Percentiles rank a stretch among this genome's conserved stretches.
These are phyloP conservation scores for Neospermospora avenae DNA, from an alignment of 2,329 filamentous ascomycete genomes.

Conservation along the genomic window DNA sequence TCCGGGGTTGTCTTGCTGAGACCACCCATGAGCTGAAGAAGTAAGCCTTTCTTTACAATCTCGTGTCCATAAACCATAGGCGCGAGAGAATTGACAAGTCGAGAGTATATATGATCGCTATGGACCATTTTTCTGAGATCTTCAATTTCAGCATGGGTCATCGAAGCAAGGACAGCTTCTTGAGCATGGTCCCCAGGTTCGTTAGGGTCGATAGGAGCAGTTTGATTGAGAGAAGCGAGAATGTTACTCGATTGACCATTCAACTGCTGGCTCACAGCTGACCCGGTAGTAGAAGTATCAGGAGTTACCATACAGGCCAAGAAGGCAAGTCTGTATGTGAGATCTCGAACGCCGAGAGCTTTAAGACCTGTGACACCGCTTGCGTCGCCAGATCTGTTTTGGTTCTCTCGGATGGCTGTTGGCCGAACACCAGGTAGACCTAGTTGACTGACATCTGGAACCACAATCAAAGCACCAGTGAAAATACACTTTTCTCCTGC, in stretches of 20 bases:
- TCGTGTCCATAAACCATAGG: slow-evolving; percentile 97
- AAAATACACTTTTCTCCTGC: slow-evolving; percentile 98
- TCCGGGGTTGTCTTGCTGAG: slow-evolving; percentile 89
- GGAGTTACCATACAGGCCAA: slow-evolving; percentile 94
- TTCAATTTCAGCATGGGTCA: slow-evolving; percentile 83
- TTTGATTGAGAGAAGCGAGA: slow-evolving; percentile 76
- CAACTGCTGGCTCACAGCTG: slow-evolving; percentile 64
- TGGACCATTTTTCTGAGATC: slow-evolving; percentile 93
- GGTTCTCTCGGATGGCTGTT: slow-evolving; percentile 80
- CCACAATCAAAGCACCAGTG: slow-evolving; percentile 91
- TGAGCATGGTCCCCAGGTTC: slow-evolving; percentile 82
- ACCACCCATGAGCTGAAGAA: slow-evolving; percentile 94
- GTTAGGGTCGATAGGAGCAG: slow-evolving; percentile 61
- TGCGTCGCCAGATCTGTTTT: slow-evolving; percentile 72
- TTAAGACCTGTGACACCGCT: slow-evolving; percentile 86
- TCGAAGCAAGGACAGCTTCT: slow-evolving; percentile 78
- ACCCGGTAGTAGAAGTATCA: slow-evolving; percentile 77
- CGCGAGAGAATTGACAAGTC: slow-evolving; percentile 88
- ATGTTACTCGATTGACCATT: slow-evolving; percentile 79
- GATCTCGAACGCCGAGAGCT: slow-evolving; percentile 86
- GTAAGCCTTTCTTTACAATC: slow-evolving; percentile 93
- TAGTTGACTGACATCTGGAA: slow-evolving; percentile 94
- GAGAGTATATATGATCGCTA: slow-evolving; percentile 89
- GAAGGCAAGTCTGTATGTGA: slow-evolving; percentile 96
- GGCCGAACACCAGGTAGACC: slow-evolving; percentile 82